Evolutionary conservation across 257 asterid genomes (phyloP), one percentile per base, ranked within the genome.

Genomic region (Primulina eburnea): DNA sequence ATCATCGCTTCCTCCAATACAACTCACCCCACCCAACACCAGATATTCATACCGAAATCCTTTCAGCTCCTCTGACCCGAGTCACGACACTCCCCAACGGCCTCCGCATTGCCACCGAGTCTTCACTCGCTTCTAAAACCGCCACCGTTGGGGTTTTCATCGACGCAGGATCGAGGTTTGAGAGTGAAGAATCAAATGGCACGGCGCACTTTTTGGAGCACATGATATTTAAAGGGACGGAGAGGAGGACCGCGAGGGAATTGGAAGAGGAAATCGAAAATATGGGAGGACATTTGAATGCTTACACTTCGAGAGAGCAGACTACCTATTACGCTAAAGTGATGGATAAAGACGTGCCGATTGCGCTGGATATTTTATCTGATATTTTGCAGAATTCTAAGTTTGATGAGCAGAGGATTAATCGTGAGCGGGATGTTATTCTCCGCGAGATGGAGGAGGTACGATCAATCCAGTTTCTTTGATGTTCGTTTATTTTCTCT

Each of bases 401-500:
- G 71, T 89, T 94, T 58, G 90, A 88, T 1, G 87, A 88, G 79
- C 68, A 8, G 5, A 85, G 87, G 68, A 91, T 94, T 37, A 76
- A 29, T 2, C 80, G 97, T 76, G 99, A 91, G 88, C 86, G 99
- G 56, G 95, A 87, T 79, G 95, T 89, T 30, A 91, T 89, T 74
- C 95, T 94, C 62, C 86, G 96, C 61, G 97, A 91, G 87, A 89
- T 89, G 97, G 90, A 89, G 84, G 98, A 91, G 97, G 99, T 94
- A 79, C 50, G 20, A 17, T 33, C 7, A 8, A 75, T 37, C 47
- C 21, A 50, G 16, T 75, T 34, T 33, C 20, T 1, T 73, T 8
- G 47, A 53, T 60, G 67, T 11, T 24, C 47, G 43, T 37, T 18
- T 28, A 34, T 18, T 68, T 47, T 14, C 16, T 14, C 18, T 43